phyloP scores from a whole-genome alignment of 2,329 filamentous ascomycete species.

The Trichoderma sp. region DNA sequence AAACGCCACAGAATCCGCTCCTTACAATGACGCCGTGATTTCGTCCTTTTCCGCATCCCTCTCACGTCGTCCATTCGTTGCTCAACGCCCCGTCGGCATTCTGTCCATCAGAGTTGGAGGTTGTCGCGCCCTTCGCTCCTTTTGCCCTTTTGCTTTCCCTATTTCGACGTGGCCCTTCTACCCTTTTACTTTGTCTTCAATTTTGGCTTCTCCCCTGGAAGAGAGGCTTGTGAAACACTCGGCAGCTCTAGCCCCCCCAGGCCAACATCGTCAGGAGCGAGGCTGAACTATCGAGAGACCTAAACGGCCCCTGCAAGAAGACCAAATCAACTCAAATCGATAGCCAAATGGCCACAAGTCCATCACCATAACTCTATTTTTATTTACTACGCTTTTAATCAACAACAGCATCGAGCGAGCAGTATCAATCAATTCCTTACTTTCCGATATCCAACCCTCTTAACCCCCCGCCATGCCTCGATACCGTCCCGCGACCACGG shows the following conservation, averaged over 20 bases:
- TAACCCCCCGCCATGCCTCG: slow-evolving; percentile 60
- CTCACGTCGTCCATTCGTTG: neutral
- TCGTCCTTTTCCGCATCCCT: neutral
- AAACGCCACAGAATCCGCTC: neutral
- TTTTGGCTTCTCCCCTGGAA: neutral
- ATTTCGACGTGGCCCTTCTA: neutral
- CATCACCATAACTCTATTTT: neutral
- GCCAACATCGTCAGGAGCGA: neutral
- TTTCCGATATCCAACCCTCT: neutral
- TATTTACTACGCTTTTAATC: neutral
- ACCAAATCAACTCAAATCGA: neutral
- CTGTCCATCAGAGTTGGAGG: neutral
- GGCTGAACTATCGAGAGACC: neutral
- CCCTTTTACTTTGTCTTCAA: no score
- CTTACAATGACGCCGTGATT: slow-evolving; percentile 12
- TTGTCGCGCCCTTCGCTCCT: neutral
- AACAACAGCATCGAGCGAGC: neutral
- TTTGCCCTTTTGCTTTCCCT: neutral
- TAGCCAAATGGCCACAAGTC: neutral
- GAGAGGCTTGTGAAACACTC: slow-evolving; percentile 7
- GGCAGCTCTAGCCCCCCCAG: neutral
- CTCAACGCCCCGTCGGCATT: neutral
- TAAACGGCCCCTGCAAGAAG: neutral
- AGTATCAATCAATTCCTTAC: neutral
- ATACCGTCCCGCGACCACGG: slow-evolving; percentile 72